Evolutionary conservation across 129 eudicot species (phyloP).

Genomic region (Smallanthus sonchifolius): DNA sequence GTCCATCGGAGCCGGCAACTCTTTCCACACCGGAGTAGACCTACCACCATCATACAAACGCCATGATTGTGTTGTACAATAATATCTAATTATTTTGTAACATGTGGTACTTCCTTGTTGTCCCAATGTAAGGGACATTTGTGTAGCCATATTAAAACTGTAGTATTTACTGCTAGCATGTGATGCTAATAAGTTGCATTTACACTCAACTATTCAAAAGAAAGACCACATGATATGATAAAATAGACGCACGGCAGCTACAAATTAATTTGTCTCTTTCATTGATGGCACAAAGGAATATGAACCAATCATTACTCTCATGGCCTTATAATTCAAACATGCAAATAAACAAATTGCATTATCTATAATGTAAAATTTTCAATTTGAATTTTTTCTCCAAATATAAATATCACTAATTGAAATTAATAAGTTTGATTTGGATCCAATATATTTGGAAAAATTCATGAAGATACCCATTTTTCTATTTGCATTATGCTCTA

Average conservation of each 20-base stretch:
- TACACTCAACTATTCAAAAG: slow-evolving; percentile 3
- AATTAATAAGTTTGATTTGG: not conserved
- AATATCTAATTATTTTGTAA: not conserved
- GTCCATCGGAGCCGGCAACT: slow-evolving; percentile 96
- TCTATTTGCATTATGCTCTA: too few relatives aligned
- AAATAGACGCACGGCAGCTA: slow-evolving; percentile 24
- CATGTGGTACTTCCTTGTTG: not conserved
- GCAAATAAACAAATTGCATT: not conserved
- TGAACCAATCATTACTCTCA: slow-evolving; percentile 10
- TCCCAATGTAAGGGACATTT: too few relatives aligned
- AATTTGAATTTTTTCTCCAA: too few relatives aligned
- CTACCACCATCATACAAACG: slow-evolving; percentile 28
- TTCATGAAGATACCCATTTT: not conserved
- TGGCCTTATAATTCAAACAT: slow-evolving; percentile 5
- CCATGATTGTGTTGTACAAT: not conserved
- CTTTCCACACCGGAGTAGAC: slow-evolving; percentile 94
- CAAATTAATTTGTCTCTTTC: slow-evolving; percentile 23
- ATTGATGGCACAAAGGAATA: slow-evolving; percentile 25
- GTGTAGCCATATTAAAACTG: not conserved
- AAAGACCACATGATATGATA: slow-evolving; percentile 8
- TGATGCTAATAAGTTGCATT: slow-evolving; percentile 33
- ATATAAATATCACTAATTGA: too few relatives aligned
- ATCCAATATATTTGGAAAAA: not conserved
- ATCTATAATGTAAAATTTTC: not conserved
- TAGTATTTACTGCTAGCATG: slow-evolving; percentile 19